These are phyloP conservation scores for Orbilia javanica DNA, from an alignment of 2,329 filamentous ascomycete genomes.

Conservation along the genomic window DNA sequence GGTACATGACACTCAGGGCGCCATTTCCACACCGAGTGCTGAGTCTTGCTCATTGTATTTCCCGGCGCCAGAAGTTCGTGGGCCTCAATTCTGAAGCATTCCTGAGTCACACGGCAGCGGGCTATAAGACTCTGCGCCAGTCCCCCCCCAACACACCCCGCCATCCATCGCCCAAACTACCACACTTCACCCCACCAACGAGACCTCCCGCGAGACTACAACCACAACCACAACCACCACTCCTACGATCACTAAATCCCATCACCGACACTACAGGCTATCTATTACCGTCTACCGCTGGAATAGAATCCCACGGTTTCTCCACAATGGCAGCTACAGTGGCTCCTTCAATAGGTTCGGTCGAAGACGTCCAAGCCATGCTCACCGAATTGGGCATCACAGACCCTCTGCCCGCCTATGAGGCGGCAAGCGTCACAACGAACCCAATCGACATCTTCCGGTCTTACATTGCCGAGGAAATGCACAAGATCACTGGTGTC, in stretches of 20 bases:
- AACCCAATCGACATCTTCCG: slow-evolving; percentile 86
- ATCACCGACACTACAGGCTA: neutral
- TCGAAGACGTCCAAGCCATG: slow-evolving; percentile 61
- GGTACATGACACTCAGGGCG: slow-evolving; percentile 35
- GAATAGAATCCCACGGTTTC: neutral
- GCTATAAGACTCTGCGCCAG: slow-evolving; percentile 16
- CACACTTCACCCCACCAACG: slow-evolving; percentile 20
- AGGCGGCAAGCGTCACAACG: slow-evolving; percentile 74
- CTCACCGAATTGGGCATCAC: slow-evolving; percentile 61
- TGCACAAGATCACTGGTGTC: slow-evolving; percentile 78
- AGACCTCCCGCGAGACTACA: no score
- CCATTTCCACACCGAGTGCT: slow-evolving; percentile 20
- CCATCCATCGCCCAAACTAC: slow-evolving; percentile 20
- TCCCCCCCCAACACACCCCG: slow-evolving; percentile 19
- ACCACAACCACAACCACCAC: no score
- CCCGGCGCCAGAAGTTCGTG: neutral
- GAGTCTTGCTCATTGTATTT: slow-evolving; percentile 11
- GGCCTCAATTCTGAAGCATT: neutral
- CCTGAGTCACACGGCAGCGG: slow-evolving; percentile 43
- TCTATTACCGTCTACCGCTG: neutral
- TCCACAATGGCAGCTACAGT: slow-evolving; percentile 56
- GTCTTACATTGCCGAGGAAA: slow-evolving; percentile 77
- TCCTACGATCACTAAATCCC: neutral
- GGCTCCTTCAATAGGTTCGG: slow-evolving; percentile 50
- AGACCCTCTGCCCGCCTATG: slow-evolving; percentile 63